Conservation (phyloP, 73 alveolate genomes). For the Stentor coeruleus region DNA sequence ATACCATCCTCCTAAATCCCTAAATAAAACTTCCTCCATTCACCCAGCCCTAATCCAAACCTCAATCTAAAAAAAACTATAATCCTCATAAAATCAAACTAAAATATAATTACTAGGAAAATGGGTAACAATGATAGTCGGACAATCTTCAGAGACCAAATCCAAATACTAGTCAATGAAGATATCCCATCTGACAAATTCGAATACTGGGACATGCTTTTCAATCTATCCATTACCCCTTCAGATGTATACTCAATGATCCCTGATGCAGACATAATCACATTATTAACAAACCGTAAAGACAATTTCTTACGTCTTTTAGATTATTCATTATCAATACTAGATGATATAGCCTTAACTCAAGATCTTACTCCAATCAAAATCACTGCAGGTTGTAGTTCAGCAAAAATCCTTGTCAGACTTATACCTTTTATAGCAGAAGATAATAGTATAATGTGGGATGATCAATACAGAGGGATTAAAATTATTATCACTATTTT, state of each 20-base stretch:
- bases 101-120: no score
- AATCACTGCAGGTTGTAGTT: neutral
- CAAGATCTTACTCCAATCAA: neutral
- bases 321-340: neutral
- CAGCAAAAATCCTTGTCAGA: neutral
- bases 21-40: no score
- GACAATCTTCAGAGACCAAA: slow-evolving; percentile 21
- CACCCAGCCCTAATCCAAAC: no score
- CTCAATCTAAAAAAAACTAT: no score
- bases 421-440: neutral
- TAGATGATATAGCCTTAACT: neutral
- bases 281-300: neutral
- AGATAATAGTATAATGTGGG: neutral
- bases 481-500: no score
- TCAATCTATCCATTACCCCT: neutral
- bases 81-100: no score
- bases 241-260: slow-evolving; percentile 6
- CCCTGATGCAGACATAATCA: slow-evolving; percentile 7
- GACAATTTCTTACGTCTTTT: neutral
- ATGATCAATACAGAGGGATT: neutral
- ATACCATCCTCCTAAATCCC: no score
- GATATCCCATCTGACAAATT: neutral
- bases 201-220: slow-evolving; percentile 25
- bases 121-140: slow-evolving; percentile 23
- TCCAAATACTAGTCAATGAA: slow-evolving; percentile 12